These are phyloP conservation scores for Morella rubra DNA, from an alignment of 306 rosid genomes.

Conservation along the genomic window DNA sequence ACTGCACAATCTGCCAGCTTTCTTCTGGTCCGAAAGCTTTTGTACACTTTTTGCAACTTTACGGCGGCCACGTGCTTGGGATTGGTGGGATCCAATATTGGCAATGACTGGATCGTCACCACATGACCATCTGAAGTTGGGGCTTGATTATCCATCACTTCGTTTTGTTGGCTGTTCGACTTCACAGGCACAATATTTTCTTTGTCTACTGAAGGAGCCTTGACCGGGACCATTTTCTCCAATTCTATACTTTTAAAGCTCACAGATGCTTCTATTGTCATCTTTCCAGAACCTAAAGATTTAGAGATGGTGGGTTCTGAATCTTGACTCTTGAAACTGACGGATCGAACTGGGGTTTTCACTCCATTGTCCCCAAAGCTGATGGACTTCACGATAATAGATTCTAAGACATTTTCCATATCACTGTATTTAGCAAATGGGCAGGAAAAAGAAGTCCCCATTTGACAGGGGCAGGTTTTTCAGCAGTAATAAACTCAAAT, in stretches of 20 bases:
- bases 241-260: constrained; percentile 62
- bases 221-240: constrained; percentile 39
- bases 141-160: constrained; percentile 42
- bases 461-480: constrained; percentile 33
- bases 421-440: constrained; percentile 63
- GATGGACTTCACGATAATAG: constrained; percentile 66
- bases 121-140: constrained; percentile 34
- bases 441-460: constrained; percentile 81
- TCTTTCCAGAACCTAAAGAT: constrained; percentile 66
- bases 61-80: constrained; percentile 88
- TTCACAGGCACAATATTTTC: constrained; percentile 26
- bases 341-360: constrained; percentile 60
- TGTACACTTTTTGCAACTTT: constrained; percentile 95
- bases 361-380: constrained; percentile 54
- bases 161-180: constrained; percentile 35
- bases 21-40: constrained; percentile 95
- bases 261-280: constrained; percentile 72
- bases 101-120: constrained; percentile 38
- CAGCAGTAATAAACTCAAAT: constrained; percentile 15
- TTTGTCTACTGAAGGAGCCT: constrained; percentile 37
- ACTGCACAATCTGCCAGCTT: constrained; percentile 99
- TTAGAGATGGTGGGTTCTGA: constrained; percentile 60
- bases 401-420: constrained; percentile 59
- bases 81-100: constrained; percentile 51
- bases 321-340: constrained; percentile 66